These are phyloP conservation scores for Prunus mume DNA, from an alignment of 306 rosid species.

Conservation along the genomic window DNA sequence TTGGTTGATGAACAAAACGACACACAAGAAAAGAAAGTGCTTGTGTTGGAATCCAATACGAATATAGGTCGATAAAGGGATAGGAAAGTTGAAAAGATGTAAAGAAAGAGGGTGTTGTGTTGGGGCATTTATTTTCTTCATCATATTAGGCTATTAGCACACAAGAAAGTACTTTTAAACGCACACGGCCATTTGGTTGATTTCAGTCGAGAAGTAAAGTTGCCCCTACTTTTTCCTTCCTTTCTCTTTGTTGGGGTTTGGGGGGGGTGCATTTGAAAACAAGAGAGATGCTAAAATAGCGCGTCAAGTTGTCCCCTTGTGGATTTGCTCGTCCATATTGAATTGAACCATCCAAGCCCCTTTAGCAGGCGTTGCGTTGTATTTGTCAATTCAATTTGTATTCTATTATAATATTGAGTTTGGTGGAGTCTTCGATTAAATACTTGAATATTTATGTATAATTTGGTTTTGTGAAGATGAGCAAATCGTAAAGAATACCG, in stretches of 20 bases:
- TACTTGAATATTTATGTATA: neutral
- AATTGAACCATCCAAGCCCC: no score
- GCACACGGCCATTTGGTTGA: conserved; percentile 22
- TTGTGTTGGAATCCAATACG: neutral
- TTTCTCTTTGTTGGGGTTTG: neutral
- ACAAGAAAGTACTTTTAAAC: conserved; percentile 13
- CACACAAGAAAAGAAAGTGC: neutral
- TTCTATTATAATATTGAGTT: neutral
- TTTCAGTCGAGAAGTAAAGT: neutral
- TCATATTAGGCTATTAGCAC: neutral
- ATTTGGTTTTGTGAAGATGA: no score
- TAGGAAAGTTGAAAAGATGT: neutral
- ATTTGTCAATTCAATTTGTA: no score
- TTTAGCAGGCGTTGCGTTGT: no score
- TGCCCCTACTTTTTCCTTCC: conserved; percentile 3
- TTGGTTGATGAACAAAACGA: neutral
- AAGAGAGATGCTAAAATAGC: conserved; percentile 10
- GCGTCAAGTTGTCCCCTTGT: neutral
- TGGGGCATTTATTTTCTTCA: conserved; percentile 1
- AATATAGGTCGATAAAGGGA: neutral
- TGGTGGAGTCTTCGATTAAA: neutral
- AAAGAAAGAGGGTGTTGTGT: neutral
- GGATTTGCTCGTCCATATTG: no score
- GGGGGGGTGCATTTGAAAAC: conserved; percentile 6
- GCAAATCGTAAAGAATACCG: neutral